These are phyloP conservation scores for Phytophthora sp. DNA, from an alignment of 352 stramenopile species.

Conservation along the genomic window DNA sequence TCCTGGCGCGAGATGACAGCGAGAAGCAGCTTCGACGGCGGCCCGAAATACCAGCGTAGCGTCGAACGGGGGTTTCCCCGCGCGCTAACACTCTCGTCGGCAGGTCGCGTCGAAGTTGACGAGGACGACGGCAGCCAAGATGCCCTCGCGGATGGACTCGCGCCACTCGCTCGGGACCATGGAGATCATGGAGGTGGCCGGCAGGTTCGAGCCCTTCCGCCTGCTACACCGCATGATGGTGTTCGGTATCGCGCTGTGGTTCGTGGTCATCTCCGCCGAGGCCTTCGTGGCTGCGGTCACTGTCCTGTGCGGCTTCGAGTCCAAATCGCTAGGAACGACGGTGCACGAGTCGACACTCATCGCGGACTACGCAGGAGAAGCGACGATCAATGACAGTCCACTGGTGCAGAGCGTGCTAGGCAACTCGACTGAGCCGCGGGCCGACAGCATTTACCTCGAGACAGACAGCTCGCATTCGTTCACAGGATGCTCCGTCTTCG, in stretches of 20 bases:
- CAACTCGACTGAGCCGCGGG: conserved; percentile 16
- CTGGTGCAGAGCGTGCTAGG: conserved; percentile 23
- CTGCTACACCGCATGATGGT: conserved; percentile 11
- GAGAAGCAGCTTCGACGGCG: too few species aligned
- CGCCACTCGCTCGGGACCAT: neutral
- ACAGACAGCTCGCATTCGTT: conserved; percentile 3
- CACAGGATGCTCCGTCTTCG: neutral
- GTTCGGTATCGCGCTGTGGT: conserved; percentile 6
- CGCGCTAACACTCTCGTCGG: too few species aligned
- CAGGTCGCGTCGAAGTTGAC: too few species aligned
- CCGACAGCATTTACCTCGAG: conserved; percentile 38
- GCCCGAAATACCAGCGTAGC: too few species aligned
- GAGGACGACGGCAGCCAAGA: neutral
- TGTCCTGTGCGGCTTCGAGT: conserved; percentile 12
- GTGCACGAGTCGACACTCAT: conserved; percentile 18
- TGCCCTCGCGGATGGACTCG: neutral
- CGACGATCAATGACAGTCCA: conserved; percentile 25
- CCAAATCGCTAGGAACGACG: neutral
- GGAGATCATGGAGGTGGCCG: neutral
- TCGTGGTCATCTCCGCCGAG: conserved; percentile 14
- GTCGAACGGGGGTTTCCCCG: too few species aligned
- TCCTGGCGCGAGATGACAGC: too few species aligned
- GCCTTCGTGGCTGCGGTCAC: conserved; percentile 5
- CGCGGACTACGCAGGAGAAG: conserved; percentile 15
- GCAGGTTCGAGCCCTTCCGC: conserved; percentile 1